These are phyloP conservation scores for Cordia subcordata DNA, from an alignment of 257 asterid genomes.

Conservation along the genomic window DNA sequence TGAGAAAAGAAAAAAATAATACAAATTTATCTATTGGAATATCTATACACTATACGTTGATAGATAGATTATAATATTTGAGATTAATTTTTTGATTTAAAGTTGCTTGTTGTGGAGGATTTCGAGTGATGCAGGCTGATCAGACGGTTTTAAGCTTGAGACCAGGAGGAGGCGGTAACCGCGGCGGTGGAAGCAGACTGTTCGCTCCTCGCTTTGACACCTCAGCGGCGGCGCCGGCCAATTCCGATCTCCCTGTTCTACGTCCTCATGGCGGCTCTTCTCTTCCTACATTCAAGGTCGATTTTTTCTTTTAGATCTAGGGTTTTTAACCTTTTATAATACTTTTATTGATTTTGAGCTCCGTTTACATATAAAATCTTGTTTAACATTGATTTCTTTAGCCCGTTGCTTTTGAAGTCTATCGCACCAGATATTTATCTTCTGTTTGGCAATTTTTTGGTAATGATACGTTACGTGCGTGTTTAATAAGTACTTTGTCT, in stretches of 20 bases:
- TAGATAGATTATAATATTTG: too few relatives aligned
- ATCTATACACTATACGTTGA: too few relatives aligned
- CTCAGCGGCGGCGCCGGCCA: slow-evolving; percentile 12
- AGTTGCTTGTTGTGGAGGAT: slow-evolving; percentile 6
- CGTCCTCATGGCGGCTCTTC: slow-evolving; percentile 33
- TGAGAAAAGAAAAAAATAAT: too few relatives aligned
- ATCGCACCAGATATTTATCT: too few relatives aligned
- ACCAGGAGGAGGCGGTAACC: slow-evolving; percentile 44
- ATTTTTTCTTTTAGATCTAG: slow-evolving; percentile 19
- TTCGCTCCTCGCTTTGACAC: slow-evolving; percentile 37
- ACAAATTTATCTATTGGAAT: background rate
- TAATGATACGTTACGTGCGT: too few relatives aligned
- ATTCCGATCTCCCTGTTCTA: slow-evolving; percentile 28
- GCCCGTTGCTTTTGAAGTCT: too few relatives aligned
- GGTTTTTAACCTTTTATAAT: background rate
- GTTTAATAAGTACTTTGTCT: too few relatives aligned
- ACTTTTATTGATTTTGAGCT: background rate
- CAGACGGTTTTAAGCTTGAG: slow-evolving; percentile 48
- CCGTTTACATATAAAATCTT: too few relatives aligned
- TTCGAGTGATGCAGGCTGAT: slow-evolving; percentile 52
- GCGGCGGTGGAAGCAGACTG: slow-evolving; percentile 31
- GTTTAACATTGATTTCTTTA: too few relatives aligned
- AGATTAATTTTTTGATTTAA: too few relatives aligned
- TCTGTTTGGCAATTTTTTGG: too few relatives aligned
- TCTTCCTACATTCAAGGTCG: slow-evolving; percentile 20